Conservation (phyloP, 1,284 basidiomycete genomes). For the Kalmanozyma brasiliensis region DNA sequence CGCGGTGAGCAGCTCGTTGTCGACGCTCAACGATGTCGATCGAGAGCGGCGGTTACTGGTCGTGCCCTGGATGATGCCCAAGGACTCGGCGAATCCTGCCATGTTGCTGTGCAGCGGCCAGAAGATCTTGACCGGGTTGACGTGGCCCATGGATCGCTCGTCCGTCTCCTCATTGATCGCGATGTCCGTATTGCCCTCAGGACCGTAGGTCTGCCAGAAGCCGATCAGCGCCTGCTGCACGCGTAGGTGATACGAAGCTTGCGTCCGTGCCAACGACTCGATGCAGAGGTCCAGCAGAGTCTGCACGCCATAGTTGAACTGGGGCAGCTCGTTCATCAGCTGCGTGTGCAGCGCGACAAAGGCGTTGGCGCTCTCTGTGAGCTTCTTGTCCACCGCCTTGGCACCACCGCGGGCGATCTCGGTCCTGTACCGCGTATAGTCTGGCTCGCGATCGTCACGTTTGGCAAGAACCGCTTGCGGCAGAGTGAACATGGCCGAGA, state of each 20-base stretch:
- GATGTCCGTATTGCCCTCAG: conserved; percentile 37
- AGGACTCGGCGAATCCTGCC: conserved; percentile 33
- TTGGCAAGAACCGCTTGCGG: conserved; percentile 65
- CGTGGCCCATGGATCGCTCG: conserved; percentile 41
- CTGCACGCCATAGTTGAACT: conserved; percentile 66
- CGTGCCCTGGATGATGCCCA: conserved; percentile 31
- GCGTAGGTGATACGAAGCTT: conserved; percentile 60
- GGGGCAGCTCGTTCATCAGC: conserved; percentile 69
- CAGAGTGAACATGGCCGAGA: conserved; percentile 49
- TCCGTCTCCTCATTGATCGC: conserved; percentile 30
- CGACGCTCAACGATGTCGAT: conserved; percentile 31
- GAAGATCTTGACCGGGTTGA: conserved; percentile 53
- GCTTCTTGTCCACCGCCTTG: conserved; percentile 48
- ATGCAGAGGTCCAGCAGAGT: conserved; percentile 67
- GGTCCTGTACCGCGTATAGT: conserved; percentile 63
- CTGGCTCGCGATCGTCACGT: conserved; percentile 66
- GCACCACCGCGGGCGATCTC: conserved; percentile 26
- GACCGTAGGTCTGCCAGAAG: conserved; percentile 43
- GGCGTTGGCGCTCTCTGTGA: conserved; percentile 61
- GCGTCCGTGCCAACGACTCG: conserved; percentile 63
- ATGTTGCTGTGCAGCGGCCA: conserved; percentile 49
- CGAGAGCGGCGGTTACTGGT: conserved; percentile 2
- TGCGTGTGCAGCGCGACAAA: conserved; percentile 68
- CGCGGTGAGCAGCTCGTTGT: conserved; percentile 17
- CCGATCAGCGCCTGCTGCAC: conserved; percentile 39